Percentiles rank a stretch among this genome's conserved stretches.
Conservation (phyloP, 805 yeast species). For the Kuraishia hungarica region DNA sequence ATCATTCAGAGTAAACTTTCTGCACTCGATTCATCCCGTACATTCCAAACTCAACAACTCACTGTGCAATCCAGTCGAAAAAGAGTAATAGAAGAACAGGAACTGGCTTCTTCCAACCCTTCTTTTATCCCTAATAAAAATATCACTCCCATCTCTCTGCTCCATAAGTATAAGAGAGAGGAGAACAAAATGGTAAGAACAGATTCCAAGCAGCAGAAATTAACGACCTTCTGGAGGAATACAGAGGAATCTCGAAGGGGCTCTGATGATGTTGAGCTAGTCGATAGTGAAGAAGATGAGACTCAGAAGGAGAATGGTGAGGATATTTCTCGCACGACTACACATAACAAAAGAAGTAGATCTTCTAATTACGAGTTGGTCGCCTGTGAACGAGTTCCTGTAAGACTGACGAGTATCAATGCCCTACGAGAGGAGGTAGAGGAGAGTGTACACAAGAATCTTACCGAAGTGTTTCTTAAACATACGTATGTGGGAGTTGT, state of each 20-base stretch:
- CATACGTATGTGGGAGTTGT: slow-evolving; percentile 77
- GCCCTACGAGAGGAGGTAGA: slow-evolving; percentile 46
- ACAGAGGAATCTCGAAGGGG: neutral
- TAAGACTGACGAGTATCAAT: slow-evolving; percentile 51
- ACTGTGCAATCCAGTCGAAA: slow-evolving; percentile 25
- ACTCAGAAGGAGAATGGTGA: neutral
- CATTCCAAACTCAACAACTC: slow-evolving; percentile 57
- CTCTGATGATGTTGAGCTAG: neutral
- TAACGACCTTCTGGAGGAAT: slow-evolving; percentile 27
- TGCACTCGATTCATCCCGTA: slow-evolving; percentile 56
- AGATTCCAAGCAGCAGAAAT: slow-evolving; percentile 53
- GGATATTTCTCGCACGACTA: neutral
- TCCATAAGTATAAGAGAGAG: slow-evolving; percentile 27
- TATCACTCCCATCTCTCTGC: neutral
- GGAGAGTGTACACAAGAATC: slow-evolving; percentile 31
- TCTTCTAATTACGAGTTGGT: neutral
- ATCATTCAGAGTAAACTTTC: slow-evolving; percentile 42
- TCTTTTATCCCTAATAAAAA: neutral
- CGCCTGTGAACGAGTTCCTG: slow-evolving; percentile 23
- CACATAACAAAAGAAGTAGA: neutral
- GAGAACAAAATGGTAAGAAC: slow-evolving; percentile 68
- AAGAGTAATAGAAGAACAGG: slow-evolving; percentile 10
- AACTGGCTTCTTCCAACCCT: neutral
- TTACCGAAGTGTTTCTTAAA: slow-evolving; percentile 63
- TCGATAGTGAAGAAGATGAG: neutral